These are phyloP conservation scores for Venturia carpophila DNA, from an alignment of 2,329 filamentous ascomycete species.

Conservation along the genomic window DNA sequence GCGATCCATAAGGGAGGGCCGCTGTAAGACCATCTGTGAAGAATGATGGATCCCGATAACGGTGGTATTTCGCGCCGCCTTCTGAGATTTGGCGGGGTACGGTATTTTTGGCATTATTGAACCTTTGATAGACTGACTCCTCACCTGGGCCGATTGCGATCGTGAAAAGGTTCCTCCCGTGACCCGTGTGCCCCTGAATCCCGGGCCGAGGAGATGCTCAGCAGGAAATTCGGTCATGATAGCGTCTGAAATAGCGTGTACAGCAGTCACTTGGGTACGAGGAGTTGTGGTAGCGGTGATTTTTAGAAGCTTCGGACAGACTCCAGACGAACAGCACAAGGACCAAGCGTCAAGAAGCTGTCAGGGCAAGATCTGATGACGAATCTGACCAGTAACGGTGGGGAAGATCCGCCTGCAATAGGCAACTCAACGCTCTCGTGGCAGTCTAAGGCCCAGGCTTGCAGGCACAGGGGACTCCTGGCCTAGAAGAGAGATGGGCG, in stretches of 20 bases:
- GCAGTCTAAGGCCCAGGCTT: not conserved
- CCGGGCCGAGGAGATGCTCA: not conserved
- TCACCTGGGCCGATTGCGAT: not conserved
- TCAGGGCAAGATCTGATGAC: not conserved
- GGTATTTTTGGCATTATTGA: not conserved
- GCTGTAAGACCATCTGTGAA: not conserved
- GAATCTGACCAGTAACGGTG: not conserved
- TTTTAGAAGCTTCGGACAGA: not conserved
- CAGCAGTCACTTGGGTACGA: not conserved
- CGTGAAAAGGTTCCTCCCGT: not conserved
- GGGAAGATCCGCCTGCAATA: not conserved
- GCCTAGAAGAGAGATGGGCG: not conserved
- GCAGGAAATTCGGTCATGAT: not conserved
- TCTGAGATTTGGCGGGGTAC: not conserved
- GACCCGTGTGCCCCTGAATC: not conserved
- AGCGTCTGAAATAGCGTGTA: not conserved
- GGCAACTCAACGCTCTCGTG: not conserved
- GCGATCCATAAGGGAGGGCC: slow-evolving; percentile 5
- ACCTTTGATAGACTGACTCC: not conserved
- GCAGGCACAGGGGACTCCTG: not conserved
- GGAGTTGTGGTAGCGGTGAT: slow-evolving; percentile 1
- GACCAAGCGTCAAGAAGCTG: not conserved
- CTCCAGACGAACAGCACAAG: not conserved
- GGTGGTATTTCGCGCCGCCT: not conserved
- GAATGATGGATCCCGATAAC: not conserved